Base-by-base conservation (phyloP, 176 grass and related monocot species). In the Oryza brachyantha region DNA sequence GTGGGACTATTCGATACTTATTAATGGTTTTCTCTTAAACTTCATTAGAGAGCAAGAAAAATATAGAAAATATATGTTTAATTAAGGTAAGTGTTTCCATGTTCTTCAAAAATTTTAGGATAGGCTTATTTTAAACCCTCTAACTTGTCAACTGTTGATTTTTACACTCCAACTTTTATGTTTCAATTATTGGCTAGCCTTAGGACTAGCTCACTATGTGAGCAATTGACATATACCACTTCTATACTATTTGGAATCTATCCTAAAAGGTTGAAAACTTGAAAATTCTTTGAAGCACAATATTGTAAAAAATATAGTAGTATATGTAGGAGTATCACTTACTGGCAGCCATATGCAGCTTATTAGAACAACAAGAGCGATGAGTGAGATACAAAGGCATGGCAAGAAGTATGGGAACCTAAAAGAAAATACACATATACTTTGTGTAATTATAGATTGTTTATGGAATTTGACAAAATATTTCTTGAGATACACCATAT, bases 321-420 rank as follows among this genome's bases (percentile, higher is more conserved):
- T 36, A 57, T 16, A 13, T 45, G 24, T 19, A 43, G 26, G 41
- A 41, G 73, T 16, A 31, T 70, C 55, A 84, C 89, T 61, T 90
- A 97, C 94, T 0, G 91, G 91, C 52, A 97, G 84, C 94, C 86
- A 97, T 42, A 81, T 76, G 48, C 86, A 93, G 48, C 74, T 77
- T 91, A 90, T 81, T 24, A 91, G 58, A 52, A 86, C 86, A n/a
- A 69, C 36, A 14, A 85, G 14, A 39, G 94, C 86, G 5, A 97
- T 72, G 57, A 93, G 0, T 17, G 88, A 89, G 78, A 97, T 89
- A n/a, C 61, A 84, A 55, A 97, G 26, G 40, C 94, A 91, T 5
- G 94, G 94, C 32, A 97, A 61, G 48, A 97, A 86, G 78, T 97
- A 97, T 1, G 94, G 91, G 64, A 97, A 97, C 94, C 90, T 93